phyloP scores from a whole-genome alignment of 371 early-diverging fungal genomes.

The Mortierella sp. region DNA sequence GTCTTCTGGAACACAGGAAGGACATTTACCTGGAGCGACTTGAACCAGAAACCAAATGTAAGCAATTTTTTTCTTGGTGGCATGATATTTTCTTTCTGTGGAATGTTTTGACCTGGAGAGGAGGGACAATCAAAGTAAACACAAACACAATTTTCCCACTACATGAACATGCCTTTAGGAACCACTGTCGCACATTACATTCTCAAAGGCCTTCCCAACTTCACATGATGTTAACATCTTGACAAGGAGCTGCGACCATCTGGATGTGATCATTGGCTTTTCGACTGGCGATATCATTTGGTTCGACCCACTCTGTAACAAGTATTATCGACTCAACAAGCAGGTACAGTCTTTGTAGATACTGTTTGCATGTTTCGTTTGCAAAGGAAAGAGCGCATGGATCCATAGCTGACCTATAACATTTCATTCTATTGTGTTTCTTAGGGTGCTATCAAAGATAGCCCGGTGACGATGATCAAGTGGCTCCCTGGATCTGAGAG shows the following conservation, averaged over 20 bases:
- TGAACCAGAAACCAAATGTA: slow-evolving; percentile 75
- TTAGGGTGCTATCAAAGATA: slow-evolving; percentile 77
- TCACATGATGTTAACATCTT: slow-evolving; percentile 91
- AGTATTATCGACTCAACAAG: slow-evolving; percentile 83
- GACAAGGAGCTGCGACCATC: slow-evolving; percentile 73
- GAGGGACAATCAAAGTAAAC: neutral
- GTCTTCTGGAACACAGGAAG: slow-evolving; percentile 89
- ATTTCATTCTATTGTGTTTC: slow-evolving; percentile 10
- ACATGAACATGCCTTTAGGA: slow-evolving; percentile 63
- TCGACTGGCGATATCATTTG: slow-evolving; percentile 90
- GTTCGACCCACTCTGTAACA: slow-evolving; percentile 86
- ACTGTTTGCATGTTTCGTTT: neutral
- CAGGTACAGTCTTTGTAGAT: slow-evolving; percentile 55
- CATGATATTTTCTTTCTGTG: neutral
- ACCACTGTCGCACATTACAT: slow-evolving; percentile 82
- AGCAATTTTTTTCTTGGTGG: slow-evolving; percentile 14
- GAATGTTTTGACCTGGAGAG: slow-evolving; percentile 5
- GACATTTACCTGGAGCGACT: slow-evolving; percentile 86
- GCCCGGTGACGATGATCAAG: slow-evolving; percentile 81
- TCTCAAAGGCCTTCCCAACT: slow-evolving; percentile 85
- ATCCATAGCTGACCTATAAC: neutral
- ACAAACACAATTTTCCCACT: neutral
- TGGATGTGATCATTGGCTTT: slow-evolving; percentile 89
- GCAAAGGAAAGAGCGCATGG: neutral
- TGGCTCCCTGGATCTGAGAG: slow-evolving; percentile 95